Conservation (phyloP, 116 monocot species). For the Trichopus zeylanicus region DNA sequence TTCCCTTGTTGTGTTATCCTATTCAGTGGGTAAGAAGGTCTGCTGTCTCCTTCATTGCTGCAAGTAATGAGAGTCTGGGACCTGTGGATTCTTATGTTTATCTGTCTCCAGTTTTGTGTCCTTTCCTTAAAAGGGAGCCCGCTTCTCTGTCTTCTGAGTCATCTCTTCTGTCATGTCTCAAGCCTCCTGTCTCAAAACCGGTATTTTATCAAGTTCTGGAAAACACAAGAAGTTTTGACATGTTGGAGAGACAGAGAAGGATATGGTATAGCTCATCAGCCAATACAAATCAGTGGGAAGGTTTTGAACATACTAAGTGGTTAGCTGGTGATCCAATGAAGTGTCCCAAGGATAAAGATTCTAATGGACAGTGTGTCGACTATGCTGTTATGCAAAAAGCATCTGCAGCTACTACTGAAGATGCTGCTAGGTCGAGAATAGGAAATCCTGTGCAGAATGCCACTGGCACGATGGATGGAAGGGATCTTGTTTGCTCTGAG, state of each 20-base stretch:
- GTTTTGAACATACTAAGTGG: slow-evolving; percentile 33
- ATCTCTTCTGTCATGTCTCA: slow-evolving; percentile 72
- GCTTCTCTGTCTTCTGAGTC: slow-evolving; percentile 50
- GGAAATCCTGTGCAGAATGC: slow-evolving; percentile 29
- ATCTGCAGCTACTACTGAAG: slow-evolving; percentile 17
- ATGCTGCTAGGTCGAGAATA: slow-evolving; percentile 31
- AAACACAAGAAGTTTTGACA: slow-evolving; percentile 62
- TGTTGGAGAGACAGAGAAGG: slow-evolving; percentile 91
- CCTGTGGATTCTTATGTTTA: slow-evolving; percentile 85
- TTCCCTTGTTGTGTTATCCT: slow-evolving; percentile 88
- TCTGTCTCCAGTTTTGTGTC: slow-evolving; percentile 64
- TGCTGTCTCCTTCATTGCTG: slow-evolving; percentile 65
- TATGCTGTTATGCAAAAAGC: slow-evolving; percentile 17
- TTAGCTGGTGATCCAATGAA: slow-evolving; percentile 28
- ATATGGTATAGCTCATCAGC: slow-evolving; percentile 77
- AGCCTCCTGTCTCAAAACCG: slow-evolving; percentile 72
- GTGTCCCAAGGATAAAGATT: slow-evolving; percentile 23
- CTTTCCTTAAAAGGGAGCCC: slow-evolving; percentile 81
- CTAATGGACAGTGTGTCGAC: slow-evolving; percentile 17
- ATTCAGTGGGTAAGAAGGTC: slow-evolving; percentile 84
- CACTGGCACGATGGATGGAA: slow-evolving; percentile 23
- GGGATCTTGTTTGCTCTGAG: slow-evolving; percentile 48
- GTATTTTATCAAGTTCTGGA: slow-evolving; percentile 73
- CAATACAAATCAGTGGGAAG: slow-evolving; percentile 62
- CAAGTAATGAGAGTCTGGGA: slow-evolving; percentile 76